Conservation (phyloP, 208 protist species). For the Naegleria lovaniensis region DNA sequence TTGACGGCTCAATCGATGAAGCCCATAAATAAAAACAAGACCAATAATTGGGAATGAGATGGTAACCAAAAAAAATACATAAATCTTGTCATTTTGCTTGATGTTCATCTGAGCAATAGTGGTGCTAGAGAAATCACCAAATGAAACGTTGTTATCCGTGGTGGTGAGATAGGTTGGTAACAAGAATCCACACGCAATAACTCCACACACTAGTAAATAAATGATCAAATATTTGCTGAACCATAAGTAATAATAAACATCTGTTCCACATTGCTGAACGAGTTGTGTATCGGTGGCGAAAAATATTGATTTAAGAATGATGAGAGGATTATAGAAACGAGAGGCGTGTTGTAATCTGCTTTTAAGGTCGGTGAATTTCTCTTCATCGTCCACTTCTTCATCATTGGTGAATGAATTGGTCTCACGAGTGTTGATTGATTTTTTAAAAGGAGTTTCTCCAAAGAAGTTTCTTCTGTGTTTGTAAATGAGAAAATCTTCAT, state of each 20-base stretch:
- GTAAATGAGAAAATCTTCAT: not conserved
- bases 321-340: not conserved
- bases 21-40: not conserved
- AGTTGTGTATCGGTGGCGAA: not conserved
- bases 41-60: not conserved
- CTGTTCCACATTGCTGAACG: not conserved
- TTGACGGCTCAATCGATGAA: not conserved
- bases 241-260: slow-evolving; percentile 25
- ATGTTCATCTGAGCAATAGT: not conserved
- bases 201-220: not conserved
- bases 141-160: not conserved
- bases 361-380: not conserved
- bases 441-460: not conserved
- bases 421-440: not conserved
- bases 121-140: not conserved
- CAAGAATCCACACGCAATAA: not conserved
- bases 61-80: not conserved
- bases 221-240: not conserved
- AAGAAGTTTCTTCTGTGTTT: not conserved
- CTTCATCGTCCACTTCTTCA: not conserved
- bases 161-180: not conserved
- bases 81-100: not conserved
- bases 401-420: not conserved
- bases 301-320: not conserved
- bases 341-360: not conserved